Percentiles rank a stretch among this genome's conserved stretches.
Conservation (phyloP, 495 filamentous ascomycete genomes). For the Cryomyces minteri region DNA sequence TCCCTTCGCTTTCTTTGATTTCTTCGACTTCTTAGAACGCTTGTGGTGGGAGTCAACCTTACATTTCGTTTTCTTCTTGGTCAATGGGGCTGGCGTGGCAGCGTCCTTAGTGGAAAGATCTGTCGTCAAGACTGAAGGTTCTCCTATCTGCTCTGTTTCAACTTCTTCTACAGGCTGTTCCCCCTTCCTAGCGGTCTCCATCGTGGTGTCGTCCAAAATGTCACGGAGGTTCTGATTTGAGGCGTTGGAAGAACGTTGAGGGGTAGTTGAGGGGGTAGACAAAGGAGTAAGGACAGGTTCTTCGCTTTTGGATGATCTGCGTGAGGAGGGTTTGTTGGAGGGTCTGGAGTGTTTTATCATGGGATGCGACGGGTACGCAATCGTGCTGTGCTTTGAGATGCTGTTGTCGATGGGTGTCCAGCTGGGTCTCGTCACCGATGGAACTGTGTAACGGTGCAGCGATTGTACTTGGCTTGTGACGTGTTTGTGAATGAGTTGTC, state of each 20-base stretch:
- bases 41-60: constrained; percentile 24
- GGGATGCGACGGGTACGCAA: neutral
- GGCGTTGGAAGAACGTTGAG: neutral
- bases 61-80: constrained; percentile 3
- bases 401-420: too few species aligned
- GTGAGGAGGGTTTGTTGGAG: neutral
- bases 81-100: neutral
- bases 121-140: neutral
- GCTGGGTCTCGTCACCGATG: too few species aligned
- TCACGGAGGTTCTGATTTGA: neutral
- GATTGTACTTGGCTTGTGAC: too few species aligned
- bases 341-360: neutral
- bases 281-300: constrained; percentile 4
- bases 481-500: too few species aligned
- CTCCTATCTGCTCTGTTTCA: neutral
- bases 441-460: too few species aligned
- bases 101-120: constrained; percentile 1
- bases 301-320: neutral
- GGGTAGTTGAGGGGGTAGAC: constrained; percentile 5
- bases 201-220: neutral
- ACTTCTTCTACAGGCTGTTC: neutral
- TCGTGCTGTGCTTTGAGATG: too few species aligned
- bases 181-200: constrained; percentile 4
- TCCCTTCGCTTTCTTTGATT: constrained; percentile 7
- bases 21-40: constrained; percentile 19